phyloP scores from a whole-genome alignment of 2,329 filamentous ascomycete species.

The Daldinia sp. region DNA sequence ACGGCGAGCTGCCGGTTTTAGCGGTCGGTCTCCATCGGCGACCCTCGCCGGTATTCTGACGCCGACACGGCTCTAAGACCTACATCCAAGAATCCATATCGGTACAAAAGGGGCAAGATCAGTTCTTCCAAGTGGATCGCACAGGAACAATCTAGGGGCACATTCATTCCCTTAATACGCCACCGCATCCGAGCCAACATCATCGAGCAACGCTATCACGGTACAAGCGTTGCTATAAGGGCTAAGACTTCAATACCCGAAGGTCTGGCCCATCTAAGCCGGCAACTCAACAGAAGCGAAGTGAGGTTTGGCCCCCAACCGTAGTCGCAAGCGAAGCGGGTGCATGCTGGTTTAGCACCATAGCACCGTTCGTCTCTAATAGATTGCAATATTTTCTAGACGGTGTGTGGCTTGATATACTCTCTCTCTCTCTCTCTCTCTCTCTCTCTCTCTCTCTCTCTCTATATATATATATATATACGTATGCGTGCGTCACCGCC shows the following conservation, averaged over 20 bases:
- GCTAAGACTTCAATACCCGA: conserved; percentile 12
- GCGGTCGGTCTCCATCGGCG: conserved; percentile 42
- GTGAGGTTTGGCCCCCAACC: conserved; percentile 12
- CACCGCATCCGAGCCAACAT: conserved; percentile 28
- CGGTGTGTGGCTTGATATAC: conserved; percentile 39
- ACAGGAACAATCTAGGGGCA: conserved; percentile 23
- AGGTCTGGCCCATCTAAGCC: conserved; percentile 33
- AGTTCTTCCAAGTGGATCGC: conserved; percentile 25
- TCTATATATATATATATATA: too few relatives aligned
- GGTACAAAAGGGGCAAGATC: conserved; percentile 32
- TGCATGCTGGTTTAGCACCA: conserved; percentile 12
- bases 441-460: too few relatives aligned
- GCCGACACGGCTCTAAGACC: conserved; percentile 40
- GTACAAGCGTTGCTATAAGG: conserved; percentile 22
- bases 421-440: conserved; percentile 4
- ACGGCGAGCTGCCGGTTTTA: conserved; percentile 45
- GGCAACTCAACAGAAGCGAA: neutral
- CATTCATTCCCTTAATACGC: conserved; percentile 25
- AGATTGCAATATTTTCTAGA: conserved; percentile 1
- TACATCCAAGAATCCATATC: conserved; percentile 28
- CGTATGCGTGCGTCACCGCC: conserved; percentile 23
- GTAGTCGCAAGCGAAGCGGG: conserved; percentile 19
- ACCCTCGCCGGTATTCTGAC: conserved; percentile 35
- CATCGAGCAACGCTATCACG: conserved; percentile 25
- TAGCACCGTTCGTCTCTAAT: conserved; percentile 9